phyloP scores from a whole-genome alignment of 345 rosid species.

The Populus deltoides region DNA sequence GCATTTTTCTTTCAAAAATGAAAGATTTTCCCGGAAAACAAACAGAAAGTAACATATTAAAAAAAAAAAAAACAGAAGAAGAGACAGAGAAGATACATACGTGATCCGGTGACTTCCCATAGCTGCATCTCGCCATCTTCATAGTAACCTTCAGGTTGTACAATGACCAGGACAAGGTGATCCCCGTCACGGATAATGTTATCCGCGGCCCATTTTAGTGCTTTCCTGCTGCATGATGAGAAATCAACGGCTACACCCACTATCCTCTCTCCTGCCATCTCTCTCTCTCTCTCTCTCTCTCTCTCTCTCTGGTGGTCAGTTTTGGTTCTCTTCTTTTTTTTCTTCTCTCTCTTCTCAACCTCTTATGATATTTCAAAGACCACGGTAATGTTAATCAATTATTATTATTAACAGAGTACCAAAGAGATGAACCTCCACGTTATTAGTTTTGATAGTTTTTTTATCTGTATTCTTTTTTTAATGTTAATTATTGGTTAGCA shows the following conservation, averaged over 20 bases:
- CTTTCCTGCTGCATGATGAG: constrained; percentile 79
- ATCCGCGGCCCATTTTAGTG: constrained; percentile 80
- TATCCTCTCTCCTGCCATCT: constrained; percentile 56
- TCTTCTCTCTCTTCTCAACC: not conserved
- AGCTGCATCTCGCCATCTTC: constrained; percentile 90
- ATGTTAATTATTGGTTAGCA: no score
- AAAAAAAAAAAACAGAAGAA: not conserved
- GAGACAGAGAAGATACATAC: constrained; percentile 27
- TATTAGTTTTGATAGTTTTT: no score
- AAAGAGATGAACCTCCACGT: no score
- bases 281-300: not conserved
- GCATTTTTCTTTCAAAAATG: no score
- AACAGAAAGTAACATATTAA: not conserved
- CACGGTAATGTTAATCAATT: not conserved
- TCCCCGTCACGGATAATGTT: constrained; percentile 78
- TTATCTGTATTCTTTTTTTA: no score
- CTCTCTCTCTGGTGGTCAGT: not conserved
- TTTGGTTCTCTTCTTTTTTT: not conserved
- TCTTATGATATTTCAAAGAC: not conserved
- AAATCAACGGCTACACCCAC: constrained; percentile 87
- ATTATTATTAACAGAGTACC: no score
- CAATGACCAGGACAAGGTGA: constrained; percentile 63
- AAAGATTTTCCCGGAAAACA: not conserved
- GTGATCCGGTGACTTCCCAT: constrained; percentile 85
- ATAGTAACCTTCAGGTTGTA: constrained; percentile 51